Conservation (phyloP, 192 early-diverging fungal genomes). For the Linnemannia schmuckeri region DNA sequence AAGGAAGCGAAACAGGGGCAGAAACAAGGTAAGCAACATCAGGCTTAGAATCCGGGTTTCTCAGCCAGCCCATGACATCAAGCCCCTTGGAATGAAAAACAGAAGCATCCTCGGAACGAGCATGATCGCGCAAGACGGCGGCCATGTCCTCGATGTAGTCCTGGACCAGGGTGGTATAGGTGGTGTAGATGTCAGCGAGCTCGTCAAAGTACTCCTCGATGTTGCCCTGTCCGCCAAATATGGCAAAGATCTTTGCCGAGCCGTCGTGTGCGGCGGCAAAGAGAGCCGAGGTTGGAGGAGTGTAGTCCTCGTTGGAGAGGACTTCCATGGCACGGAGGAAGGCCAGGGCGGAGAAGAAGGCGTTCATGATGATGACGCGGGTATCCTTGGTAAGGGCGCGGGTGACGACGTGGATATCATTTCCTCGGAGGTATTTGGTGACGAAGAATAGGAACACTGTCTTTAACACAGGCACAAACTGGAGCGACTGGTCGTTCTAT, state of each 20-base stretch:
- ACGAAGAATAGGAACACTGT: slow-evolving; percentile 83
- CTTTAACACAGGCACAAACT: slow-evolving; percentile 79
- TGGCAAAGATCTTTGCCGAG: slow-evolving; percentile 77
- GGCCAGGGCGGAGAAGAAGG: slow-evolving; percentile 83
- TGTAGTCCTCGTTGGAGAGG: slow-evolving; percentile 55
- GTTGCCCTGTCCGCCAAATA: slow-evolving; percentile 98
- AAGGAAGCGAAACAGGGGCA: slow-evolving; percentile 85
- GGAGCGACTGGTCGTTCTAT: slow-evolving; percentile 58
- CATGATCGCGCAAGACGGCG: slow-evolving; percentile 72
- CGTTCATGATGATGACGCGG: slow-evolving; percentile 74
- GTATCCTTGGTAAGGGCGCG: slow-evolving; percentile 67
- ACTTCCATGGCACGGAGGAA: slow-evolving; percentile 65
- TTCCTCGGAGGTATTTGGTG: slow-evolving; percentile 78
- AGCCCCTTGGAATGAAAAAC: slow-evolving; percentile 83
- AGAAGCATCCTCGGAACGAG: slow-evolving; percentile 70
- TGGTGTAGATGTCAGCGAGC: slow-evolving; percentile 81
- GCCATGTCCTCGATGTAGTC: slow-evolving; percentile 84
- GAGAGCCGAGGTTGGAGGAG: slow-evolving; percentile 72
- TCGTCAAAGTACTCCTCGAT: slow-evolving; percentile 96
- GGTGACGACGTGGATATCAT: slow-evolving; percentile 87
- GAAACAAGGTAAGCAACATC: slow-evolving; percentile 83
- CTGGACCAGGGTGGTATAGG: slow-evolving; percentile 83
- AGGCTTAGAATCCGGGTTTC: slow-evolving; percentile 81
- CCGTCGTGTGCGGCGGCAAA: slow-evolving; percentile 74
- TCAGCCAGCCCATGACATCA: slow-evolving; percentile 89